These are phyloP conservation scores for Capronia epimyces DNA, from an alignment of 2,329 filamentous ascomycete genomes.

Conservation along the genomic window DNA sequence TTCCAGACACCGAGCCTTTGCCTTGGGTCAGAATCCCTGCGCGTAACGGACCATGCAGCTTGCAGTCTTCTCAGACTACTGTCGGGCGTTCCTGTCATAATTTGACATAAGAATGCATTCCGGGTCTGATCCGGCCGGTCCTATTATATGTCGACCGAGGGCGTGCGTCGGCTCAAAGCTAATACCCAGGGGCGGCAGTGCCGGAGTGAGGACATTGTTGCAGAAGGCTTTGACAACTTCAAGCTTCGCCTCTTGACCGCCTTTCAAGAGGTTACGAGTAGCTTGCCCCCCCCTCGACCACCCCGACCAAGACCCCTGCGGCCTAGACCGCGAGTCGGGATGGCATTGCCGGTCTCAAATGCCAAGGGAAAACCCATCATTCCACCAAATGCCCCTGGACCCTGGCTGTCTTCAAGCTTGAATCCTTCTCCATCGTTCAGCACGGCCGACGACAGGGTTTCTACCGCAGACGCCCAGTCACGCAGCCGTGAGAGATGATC, in stretches of 20 bases:
- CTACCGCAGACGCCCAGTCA: conserved; percentile 66
- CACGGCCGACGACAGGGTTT: conserved; percentile 62
- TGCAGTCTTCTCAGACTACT: too few relatives aligned
- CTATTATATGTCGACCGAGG: background rate
- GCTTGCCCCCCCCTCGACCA: conserved; percentile 19
- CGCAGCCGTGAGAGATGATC: conserved; percentile 69
- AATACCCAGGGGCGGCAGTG: background rate
- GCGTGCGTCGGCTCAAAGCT: background rate
- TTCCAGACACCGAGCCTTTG: background rate
- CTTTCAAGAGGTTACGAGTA: background rate
- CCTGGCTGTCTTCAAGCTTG: conserved; percentile 40
- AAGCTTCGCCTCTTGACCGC: background rate
- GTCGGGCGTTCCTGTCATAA: background rate
- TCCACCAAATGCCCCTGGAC: conserved; percentile 13
- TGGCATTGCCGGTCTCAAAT: conserved; percentile 13
- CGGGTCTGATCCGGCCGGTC: background rate
- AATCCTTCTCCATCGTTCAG: conserved; percentile 73
- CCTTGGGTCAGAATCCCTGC: background rate
- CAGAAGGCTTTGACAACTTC: background rate
- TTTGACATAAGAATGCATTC: conserved; percentile 7
- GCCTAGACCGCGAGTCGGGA: conserved; percentile 18
- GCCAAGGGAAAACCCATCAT: conserved; percentile 15
- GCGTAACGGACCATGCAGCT: too few relatives aligned
- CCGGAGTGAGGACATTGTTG: background rate
- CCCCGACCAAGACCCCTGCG: conserved; percentile 11